A percentile compares a stretch with the other conserved stretches of the same genome.
These are phyloP conservation scores for Balamuthia mandrillaris DNA, from an alignment of 208 protist genomes.

Conservation along the genomic window DNA sequence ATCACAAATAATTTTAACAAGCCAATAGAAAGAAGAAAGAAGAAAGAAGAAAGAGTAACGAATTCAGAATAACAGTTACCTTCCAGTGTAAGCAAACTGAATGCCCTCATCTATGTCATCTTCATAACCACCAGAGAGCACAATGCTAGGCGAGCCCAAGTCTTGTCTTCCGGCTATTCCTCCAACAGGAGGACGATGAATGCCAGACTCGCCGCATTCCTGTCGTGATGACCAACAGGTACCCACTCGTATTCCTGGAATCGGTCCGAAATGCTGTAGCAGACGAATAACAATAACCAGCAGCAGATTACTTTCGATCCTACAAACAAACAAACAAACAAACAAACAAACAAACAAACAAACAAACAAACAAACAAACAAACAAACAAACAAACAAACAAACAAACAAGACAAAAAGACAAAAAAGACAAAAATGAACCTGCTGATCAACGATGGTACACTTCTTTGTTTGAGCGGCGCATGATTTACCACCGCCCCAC, in stretches of 20 bases:
- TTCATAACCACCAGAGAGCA: conserved; percentile 3
- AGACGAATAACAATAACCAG: neutral
- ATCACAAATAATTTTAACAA: neutral
- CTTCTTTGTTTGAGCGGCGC: no score
- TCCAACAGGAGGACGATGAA: neutral
- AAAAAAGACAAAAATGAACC: neutral
- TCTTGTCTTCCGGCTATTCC: neutral
- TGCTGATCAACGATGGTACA: no score
- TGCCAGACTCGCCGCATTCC: neutral
- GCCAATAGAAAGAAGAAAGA: neutral
- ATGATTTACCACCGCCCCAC: neutral
- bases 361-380: neutral
- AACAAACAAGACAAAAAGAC: neutral
- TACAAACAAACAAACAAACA: neutral
- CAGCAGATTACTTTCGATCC: neutral
- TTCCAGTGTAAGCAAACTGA: neutral
- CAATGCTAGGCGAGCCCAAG: conserved; percentile 21
- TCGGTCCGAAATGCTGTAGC: neutral
- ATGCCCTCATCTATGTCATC: conserved; percentile 6
- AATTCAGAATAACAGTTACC: neutral
- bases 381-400: neutral
- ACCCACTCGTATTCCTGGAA: neutral
- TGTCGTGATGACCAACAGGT: neutral
- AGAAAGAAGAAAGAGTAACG: neutral
- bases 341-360: neutral